Base-by-base conservation (phyloP, 495 filamentous ascomycete genomes). In the Apiosordaria backusii region DNA sequence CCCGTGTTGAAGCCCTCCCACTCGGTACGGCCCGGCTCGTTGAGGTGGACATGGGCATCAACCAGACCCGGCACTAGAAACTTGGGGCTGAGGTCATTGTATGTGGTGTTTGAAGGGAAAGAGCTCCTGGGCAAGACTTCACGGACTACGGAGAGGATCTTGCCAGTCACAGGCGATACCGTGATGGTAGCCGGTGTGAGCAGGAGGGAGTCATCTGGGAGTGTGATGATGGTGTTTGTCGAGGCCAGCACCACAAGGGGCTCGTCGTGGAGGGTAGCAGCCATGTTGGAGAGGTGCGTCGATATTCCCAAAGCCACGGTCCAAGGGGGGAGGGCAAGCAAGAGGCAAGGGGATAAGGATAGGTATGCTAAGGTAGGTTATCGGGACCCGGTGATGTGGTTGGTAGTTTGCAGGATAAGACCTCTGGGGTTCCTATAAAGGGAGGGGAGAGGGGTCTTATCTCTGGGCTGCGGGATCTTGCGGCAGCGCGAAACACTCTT, bases 1-100 rank as follows among this genome's bases (percentile, higher is more conserved):
- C 95, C 95, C 2, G 92, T 96, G 77, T 88, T 87, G 84, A 99
- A 99, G 24, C 95, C 95, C 73, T 99, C 95, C 95, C 95, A 99
- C 87, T 99, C 95, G 50, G 95, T 98, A 22, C 95, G 85, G 57
- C 95, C 95, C 0, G 95, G 95, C 80, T 99, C 95, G 73, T 99
- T 99, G 71, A 99, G 87, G 77, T 99, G 95, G 35, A 99, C 95
- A 76, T 99, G 95, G 18, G 95, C 95, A 77, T 99, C 95, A 13
- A 99, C 95, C 40, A 99, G 82, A 21, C 95, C 95, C 0, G 95
- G 95, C 35, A 99, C 86, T 40, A 99, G 80, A 21, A 97, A 81
- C 77, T 88, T 84, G n/a, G 95, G 93, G 16, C 90, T 90, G 79
- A 96, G 89, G 80, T 99, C 90, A 54, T 82, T 84, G 72, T 97